Evolutionary conservation across 1,284 basidiomycete genomes (phyloP), one percentile per base, ranked within the genome.

Genomic region (Trametes versicolor): DNA sequence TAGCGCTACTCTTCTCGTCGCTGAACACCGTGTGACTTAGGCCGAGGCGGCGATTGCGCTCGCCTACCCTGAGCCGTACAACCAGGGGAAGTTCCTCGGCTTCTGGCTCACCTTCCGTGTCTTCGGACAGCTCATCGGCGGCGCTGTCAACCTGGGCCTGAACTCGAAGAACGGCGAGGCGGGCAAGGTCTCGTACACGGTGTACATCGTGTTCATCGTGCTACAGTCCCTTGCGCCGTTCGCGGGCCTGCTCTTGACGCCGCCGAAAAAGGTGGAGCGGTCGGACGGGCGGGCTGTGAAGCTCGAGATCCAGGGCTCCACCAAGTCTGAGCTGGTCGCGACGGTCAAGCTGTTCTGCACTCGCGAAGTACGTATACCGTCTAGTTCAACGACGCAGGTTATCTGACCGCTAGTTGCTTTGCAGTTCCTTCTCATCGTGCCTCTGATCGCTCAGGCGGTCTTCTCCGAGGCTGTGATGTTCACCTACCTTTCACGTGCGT

Each of bases 41-140:
- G 25, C 23, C 25, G 48, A 49, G 23, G 48, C 48, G 4, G 63
- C 63, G 2, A 60, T 65, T 39, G 63, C 63, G 55, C 63, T 65
- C 48, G 37, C 58, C 41, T 65, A 65, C 41, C 63, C 63, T 1
- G 58, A 60, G 34, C 63, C 63, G 29, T 54, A 57, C 47, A 60
- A 60, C 58, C 63, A 60, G 41, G 63, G 63, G 59, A 60, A 61
- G 49, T 60, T 57, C 48, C 53, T 65, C 39, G 58, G 58, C 34
- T 57, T 60, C 54, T 65, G 63, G 63, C 63, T 65, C 39, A 57
- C 58, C 29, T 65, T 60, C 59, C 63, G 63, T 25, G 58, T 60
- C 21, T 21, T 41, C 13, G 63, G 63, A 8, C 63, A 60, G 39
- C 58, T 65, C 13, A 57, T 65, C 48, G 63, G 63, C 54, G 63